phyloP scores from a whole-genome alignment of 805 yeast genomes.

The Hanseniaspora vineae region DNA sequence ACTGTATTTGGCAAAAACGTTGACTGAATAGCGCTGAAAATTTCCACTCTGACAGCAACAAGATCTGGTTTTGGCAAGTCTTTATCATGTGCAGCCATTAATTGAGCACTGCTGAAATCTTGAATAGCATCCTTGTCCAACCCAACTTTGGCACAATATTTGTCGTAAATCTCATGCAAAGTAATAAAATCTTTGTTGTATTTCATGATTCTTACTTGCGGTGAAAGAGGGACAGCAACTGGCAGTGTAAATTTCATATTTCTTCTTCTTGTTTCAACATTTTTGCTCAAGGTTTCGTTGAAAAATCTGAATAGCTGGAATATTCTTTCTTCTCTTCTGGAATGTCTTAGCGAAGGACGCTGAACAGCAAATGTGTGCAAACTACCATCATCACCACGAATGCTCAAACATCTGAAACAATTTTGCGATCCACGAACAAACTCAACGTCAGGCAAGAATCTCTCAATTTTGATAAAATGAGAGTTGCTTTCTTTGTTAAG shows the following conservation, averaged over 20 bases:
- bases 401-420: constrained; percentile 77
- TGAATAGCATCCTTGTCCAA: constrained; percentile 82
- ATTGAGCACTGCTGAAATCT: constrained; percentile 69
- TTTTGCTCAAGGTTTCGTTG: constrained; percentile 64
- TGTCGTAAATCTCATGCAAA: constrained; percentile 78
- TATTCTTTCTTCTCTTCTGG: constrained; percentile 90
- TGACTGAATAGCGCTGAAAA: constrained; percentile 79
- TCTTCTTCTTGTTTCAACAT: constrained; percentile 81
- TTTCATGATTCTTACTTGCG: constrained; percentile 85
- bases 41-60: constrained; percentile 79
- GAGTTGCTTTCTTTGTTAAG: constrained; percentile 75
- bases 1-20: constrained; percentile 76
- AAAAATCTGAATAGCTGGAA: constrained; percentile 84
- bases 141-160: constrained; percentile 59
- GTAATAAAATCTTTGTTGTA: constrained; percentile 61
- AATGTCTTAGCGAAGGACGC: constrained; percentile 94
- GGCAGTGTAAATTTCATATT: constrained; percentile 79
- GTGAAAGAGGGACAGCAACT: constrained; percentile 84
- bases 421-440: constrained; percentile 82
- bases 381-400: constrained; percentile 90
- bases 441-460: constrained; percentile 82
- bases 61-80: constrained; percentile 88
- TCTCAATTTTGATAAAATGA: constrained; percentile 87
- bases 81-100: constrained; percentile 88
- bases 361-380: constrained; percentile 90